These are phyloP conservation scores for Diplotaxis tenuifolia DNA, from an alignment of 345 rosid species.

Conservation along the genomic window DNA sequence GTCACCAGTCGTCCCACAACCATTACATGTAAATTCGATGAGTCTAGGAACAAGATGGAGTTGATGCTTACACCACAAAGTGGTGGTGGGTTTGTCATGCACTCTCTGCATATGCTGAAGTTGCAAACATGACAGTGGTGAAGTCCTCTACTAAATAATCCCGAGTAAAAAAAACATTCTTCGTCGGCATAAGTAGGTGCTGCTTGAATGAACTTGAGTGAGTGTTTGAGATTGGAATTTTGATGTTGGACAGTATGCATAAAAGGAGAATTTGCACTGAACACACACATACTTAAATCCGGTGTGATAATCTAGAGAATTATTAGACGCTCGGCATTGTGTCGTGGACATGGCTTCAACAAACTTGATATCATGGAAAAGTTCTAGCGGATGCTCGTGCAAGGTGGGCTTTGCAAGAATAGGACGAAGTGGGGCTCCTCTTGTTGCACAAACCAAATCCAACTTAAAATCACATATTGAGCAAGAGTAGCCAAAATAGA, in stretches of 20 bases:
- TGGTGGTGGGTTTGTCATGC: not conserved
- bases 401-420: not conserved
- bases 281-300: not conserved
- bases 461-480: constrained; percentile 1
- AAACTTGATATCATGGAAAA: not conserved
- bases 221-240: constrained; percentile 6
- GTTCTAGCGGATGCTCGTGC: not conserved
- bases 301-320: too few relatives aligned
- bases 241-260: too few relatives aligned
- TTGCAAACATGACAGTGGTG: constrained; percentile 20
- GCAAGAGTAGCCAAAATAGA: not conserved
- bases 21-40: too few relatives aligned
- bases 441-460: not conserved
- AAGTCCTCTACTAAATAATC: not conserved
- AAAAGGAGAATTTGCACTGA: not conserved
- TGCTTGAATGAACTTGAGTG: not conserved
- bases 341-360: too few relatives aligned
- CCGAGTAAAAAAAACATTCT: not conserved
- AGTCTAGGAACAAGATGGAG: too few relatives aligned
- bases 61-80: not conserved
- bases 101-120: not conserved
- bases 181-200: not conserved
- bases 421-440: not conserved
- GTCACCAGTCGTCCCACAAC: too few relatives aligned
- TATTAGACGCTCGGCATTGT: too few relatives aligned